Conservation (phyloP, 2,329 filamentous ascomycete genomes). For the Amesomyces nigricolor region DNA sequence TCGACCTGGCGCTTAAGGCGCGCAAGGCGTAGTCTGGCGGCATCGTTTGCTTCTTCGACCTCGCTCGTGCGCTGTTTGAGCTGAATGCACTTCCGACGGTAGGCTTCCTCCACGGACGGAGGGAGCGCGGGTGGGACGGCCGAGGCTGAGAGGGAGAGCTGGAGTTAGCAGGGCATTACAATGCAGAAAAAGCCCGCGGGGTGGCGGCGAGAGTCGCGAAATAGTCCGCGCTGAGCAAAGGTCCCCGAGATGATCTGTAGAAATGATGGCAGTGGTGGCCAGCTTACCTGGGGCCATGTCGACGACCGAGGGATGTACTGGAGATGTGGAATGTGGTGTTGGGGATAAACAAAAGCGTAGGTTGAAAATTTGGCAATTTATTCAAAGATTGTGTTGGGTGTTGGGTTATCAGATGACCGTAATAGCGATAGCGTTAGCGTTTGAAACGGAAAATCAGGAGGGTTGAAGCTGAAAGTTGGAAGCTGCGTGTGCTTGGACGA, state of each 20-base stretch:
- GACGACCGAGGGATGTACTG: neutral
- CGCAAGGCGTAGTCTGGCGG: constrained; percentile 69
- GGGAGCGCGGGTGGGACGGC: constrained; percentile 59
- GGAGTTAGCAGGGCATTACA: constrained; percentile 14
- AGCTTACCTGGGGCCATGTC: constrained; percentile 24
- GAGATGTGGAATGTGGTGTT: neutral
- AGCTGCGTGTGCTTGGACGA: neutral
- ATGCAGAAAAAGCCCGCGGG: no score
- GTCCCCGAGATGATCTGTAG: neutral
- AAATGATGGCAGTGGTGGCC: neutral
- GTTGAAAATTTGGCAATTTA: neutral
- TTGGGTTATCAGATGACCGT: neutral
- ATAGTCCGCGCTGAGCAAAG: neutral
- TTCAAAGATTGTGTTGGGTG: no score
- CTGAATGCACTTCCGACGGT: constrained; percentile 93
- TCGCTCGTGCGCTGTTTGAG: constrained; percentile 87
- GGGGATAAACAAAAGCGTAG: neutral
- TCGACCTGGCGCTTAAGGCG: constrained; percentile 81
- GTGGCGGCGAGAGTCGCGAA: no score
- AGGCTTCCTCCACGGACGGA: constrained; percentile 90
- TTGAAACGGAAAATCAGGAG: no score
- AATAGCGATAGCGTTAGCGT: no score
- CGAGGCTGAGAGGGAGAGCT: constrained; percentile 27
- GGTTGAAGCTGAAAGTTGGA: neutral
- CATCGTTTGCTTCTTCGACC: constrained; percentile 86